Conservation (phyloP, 2,329 filamentous ascomycete genomes). For the Pseudogymnoascus sp. region DNA sequence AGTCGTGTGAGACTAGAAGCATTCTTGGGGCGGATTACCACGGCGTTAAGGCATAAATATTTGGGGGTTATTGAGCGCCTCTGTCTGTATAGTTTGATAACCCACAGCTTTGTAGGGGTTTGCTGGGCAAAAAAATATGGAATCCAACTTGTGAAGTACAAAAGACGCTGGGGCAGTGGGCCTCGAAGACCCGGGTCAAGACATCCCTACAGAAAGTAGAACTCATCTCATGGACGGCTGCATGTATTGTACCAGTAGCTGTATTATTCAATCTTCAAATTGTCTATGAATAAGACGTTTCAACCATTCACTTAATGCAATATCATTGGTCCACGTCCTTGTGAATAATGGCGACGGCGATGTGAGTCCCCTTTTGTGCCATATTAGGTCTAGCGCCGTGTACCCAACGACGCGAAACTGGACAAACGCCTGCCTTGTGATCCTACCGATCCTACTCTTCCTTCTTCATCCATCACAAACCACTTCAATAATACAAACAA, state of each 20-base stretch:
- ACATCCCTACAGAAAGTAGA: neutral
- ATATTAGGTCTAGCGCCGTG: neutral
- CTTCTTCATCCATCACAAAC: slow-evolving; percentile 12
- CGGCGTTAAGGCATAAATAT: neutral
- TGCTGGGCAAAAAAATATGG: neutral
- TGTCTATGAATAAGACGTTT: neutral
- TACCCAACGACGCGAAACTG: slow-evolving; percentile 6
- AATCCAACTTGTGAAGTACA: neutral
- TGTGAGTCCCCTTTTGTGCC: slow-evolving; percentile 2
- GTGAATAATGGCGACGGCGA: neutral
- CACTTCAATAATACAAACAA: slow-evolving; percentile 9
- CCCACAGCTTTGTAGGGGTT: neutral
- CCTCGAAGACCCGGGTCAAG: neutral
- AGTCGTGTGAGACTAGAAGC: neutral
- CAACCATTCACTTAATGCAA: neutral
- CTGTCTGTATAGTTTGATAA: neutral
- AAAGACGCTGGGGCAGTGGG: neutral
- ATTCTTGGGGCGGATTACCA: neutral
- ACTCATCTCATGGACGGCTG: neutral
- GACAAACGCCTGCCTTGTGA: slow-evolving; percentile 1
- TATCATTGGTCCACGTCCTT: neutral
- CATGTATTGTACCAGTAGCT: slow-evolving; percentile 6
- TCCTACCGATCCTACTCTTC: slow-evolving; percentile 1
- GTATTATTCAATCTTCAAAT: slow-evolving; percentile 4
- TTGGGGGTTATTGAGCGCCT: neutral